These are phyloP conservation scores for Lenwebbia sp. DNA, from an alignment of 345 rosid species.

Conservation along the genomic window DNA sequence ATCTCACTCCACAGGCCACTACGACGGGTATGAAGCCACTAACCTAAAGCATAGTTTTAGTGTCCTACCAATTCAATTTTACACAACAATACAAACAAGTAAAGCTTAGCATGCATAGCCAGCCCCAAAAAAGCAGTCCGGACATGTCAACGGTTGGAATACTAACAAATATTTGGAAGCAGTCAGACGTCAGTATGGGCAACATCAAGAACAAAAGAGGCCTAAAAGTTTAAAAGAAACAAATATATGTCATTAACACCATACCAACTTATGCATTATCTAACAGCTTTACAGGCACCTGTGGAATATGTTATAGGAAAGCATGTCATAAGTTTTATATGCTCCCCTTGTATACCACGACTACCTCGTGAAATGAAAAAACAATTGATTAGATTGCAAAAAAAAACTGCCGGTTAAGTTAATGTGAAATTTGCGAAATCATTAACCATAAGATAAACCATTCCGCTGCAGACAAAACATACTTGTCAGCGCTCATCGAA, in stretches of 20 bases:
- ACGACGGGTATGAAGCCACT: background rate
- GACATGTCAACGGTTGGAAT: background rate
- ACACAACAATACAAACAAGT: background rate
- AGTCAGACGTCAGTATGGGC: background rate
- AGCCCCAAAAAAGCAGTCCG: background rate
- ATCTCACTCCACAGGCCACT: background rate
- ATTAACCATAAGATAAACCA: background rate
- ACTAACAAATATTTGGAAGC: background rate
- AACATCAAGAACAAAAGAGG: background rate
- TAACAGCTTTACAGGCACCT: background rate
- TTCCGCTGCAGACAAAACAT: background rate
- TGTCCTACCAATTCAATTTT: background rate
- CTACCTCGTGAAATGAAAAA: background rate
- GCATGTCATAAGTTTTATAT: background rate
- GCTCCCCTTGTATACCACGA: background rate
- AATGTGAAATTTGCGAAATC: background rate
- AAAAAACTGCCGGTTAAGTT: background rate
- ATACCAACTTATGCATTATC: background rate
- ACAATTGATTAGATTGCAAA: background rate
- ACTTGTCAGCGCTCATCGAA: background rate
- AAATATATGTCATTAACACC: background rate
- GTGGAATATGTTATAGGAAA: background rate
- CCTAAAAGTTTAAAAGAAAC: background rate
- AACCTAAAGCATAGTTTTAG: background rate
- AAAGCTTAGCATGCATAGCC: background rate